Percentiles rank a stretch among this genome's conserved stretches.
These are phyloP conservation scores for Rhododendron simsii DNA, from an alignment of 148 eudicot species.

Conservation along the genomic window DNA sequence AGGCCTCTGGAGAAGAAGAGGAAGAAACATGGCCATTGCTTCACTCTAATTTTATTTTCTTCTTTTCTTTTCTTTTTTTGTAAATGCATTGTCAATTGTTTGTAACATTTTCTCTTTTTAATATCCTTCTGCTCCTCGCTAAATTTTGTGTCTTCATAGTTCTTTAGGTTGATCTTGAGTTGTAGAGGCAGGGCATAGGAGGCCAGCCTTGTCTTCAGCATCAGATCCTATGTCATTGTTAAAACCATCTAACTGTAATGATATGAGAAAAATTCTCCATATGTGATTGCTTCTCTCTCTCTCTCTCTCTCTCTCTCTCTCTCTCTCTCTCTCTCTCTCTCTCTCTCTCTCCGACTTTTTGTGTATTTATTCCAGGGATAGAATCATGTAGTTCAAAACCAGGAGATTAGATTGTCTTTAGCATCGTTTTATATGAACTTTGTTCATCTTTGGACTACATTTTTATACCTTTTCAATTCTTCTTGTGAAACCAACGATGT, in stretches of 20 bases:
- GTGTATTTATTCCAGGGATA: not conserved
- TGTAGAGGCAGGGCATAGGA: constrained; percentile 13
- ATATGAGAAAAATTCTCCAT: not conserved
- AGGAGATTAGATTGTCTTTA: not conserved
- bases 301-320: not conserved
- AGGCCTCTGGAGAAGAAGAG: not conserved
- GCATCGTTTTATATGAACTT: too few relatives aligned
- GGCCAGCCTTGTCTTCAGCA: constrained; percentile 12
- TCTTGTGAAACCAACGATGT: not conserved
- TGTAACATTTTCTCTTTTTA: not conserved
- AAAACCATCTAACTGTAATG: not conserved
- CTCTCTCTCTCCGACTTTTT: not conserved
- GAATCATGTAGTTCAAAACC: not conserved
- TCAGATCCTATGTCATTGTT: not conserved
- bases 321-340: not conserved
- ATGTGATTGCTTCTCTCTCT: not conserved
- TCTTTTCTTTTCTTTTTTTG: not conserved
- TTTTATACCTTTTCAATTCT: too few relatives aligned
- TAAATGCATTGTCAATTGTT: not conserved
- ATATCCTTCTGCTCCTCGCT: not conserved
- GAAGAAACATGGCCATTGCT: not conserved
- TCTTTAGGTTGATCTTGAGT: not conserved
- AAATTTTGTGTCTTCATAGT: not conserved
- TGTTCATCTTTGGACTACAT: not conserved
- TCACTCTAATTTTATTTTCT: not conserved